Evolutionary conservation across 257 asterid species (phyloP).

Genomic region (Salvia hispanica): DNA sequence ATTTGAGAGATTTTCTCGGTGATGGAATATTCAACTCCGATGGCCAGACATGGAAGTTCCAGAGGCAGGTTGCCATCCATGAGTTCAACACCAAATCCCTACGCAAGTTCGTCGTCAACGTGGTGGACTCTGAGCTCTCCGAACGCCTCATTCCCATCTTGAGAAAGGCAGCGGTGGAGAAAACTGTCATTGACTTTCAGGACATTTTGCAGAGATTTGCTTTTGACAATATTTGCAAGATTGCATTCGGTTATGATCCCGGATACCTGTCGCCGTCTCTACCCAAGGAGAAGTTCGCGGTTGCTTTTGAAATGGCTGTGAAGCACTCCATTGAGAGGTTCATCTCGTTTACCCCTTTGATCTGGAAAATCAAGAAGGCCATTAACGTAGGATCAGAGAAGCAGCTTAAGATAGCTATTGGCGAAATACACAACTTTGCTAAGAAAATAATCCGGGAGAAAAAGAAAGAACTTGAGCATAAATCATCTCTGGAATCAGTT

Average conservation of each 20-base stretch:
- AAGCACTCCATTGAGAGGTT: constrained; percentile 33
- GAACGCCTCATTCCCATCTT: constrained; percentile 41
- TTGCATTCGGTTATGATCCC: constrained; percentile 50
- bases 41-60: constrained; percentile 50
- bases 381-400: constrained; percentile 43
- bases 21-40: constrained; percentile 51
- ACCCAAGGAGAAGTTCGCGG: constrained; percentile 36
- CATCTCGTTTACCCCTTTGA: constrained; percentile 13
- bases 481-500: constrained; percentile 33
- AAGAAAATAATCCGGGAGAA: constrained; percentile 35
- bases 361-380: constrained; percentile 40
- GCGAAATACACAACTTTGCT: constrained; percentile 36
- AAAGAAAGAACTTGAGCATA: constrained; percentile 24
- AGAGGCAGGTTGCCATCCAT: constrained; percentile 50
- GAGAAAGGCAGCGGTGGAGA: constrained; percentile 23
- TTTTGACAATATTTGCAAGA: constrained; percentile 45
- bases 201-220: constrained; percentile 45
- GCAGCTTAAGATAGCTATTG: constrained; percentile 32
- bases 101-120: constrained; percentile 37
- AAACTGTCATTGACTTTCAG: constrained; percentile 33
- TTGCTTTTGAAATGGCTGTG: constrained; percentile 43
- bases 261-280: constrained; percentile 39
- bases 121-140: constrained; percentile 41
- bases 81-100: constrained; percentile 52
- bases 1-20: constrained; percentile 38